phyloP scores from a whole-genome alignment of 1,284 basidiomycete species.

The Ganoderma sinense region DNA sequence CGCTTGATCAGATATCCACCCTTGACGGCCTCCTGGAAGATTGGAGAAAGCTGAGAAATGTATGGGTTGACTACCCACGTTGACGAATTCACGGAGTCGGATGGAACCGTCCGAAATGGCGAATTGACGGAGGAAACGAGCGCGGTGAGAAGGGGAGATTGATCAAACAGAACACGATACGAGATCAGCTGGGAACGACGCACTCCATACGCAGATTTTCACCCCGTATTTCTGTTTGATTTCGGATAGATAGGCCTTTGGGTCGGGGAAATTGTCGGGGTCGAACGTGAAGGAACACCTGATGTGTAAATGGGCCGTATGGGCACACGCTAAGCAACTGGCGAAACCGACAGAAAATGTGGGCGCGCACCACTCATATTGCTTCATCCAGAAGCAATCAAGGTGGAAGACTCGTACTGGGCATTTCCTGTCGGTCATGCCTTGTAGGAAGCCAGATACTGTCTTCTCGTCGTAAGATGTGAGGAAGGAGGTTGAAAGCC shows the following conservation, averaged over 20 bases:
- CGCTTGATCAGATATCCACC: conserved; percentile 77
- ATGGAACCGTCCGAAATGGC: not conserved
- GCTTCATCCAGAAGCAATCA: conserved; percentile 86
- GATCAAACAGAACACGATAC: conserved; percentile 1
- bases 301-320: not conserved
- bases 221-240: conserved; percentile 77
- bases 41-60: conserved; percentile 71
- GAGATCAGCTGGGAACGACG: conserved; percentile 33
- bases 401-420: conserved; percentile 81
- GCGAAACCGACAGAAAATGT: not conserved
- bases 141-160: not conserved
- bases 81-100: not conserved
- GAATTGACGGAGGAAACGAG: not conserved
- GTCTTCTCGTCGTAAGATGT: conserved; percentile 74
- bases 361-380: conserved; percentile 66
- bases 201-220: conserved; percentile 80
- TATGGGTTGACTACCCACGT: conserved; percentile 65
- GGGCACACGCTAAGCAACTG: not conserved
- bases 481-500: conserved; percentile 81
- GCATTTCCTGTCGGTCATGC: conserved; percentile 73
- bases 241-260: conserved; percentile 67
- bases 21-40: conserved; percentile 74
- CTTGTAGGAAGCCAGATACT: conserved; percentile 72
- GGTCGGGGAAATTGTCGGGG: conserved; percentile 78
- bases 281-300: conserved; percentile 83